Conservation (phyloP, 2,329 filamentous ascomycete genomes). For the Hirsutella minnesotensis region DNA sequence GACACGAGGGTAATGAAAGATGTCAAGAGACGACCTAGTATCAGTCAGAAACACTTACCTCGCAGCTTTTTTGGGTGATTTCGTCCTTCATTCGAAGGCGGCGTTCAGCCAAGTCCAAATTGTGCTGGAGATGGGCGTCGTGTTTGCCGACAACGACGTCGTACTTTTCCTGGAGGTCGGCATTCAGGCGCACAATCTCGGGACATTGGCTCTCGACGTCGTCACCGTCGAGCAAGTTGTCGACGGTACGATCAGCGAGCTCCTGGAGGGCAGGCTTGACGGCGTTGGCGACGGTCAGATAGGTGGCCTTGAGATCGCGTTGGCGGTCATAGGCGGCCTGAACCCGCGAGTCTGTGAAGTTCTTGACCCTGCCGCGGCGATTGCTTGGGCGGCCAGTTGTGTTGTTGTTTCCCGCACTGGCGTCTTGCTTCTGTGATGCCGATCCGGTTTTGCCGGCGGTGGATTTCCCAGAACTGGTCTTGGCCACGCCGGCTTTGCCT, state of each 20-base stretch:
- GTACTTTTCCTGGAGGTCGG: neutral
- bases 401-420: conserved; percentile 13
- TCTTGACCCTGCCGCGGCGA: conserved; percentile 41
- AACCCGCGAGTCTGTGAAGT: conserved; percentile 39
- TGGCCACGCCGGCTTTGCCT: conserved; percentile 16
- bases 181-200: conserved; percentile 19
- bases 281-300: conserved; percentile 48
- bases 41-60: neutral
- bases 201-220: conserved; percentile 36
- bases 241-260: conserved; percentile 47
- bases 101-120: neutral
- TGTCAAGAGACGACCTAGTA: neutral
- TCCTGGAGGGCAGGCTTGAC: conserved; percentile 55
- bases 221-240: conserved; percentile 42
- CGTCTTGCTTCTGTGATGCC: neutral
- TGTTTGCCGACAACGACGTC: neutral
- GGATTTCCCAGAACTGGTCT: conserved; percentile 3
- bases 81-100: neutral
- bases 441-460: neutral
- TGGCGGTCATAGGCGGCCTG: conserved; percentile 52
- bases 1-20: neutral
- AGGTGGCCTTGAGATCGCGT: conserved; percentile 53
- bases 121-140: neutral
- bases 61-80: neutral
- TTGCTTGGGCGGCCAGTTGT: conserved; percentile 23